phyloP scores from a whole-genome alignment of 495 filamentous ascomycete genomes.

The Daldinia vernicosa region DNA sequence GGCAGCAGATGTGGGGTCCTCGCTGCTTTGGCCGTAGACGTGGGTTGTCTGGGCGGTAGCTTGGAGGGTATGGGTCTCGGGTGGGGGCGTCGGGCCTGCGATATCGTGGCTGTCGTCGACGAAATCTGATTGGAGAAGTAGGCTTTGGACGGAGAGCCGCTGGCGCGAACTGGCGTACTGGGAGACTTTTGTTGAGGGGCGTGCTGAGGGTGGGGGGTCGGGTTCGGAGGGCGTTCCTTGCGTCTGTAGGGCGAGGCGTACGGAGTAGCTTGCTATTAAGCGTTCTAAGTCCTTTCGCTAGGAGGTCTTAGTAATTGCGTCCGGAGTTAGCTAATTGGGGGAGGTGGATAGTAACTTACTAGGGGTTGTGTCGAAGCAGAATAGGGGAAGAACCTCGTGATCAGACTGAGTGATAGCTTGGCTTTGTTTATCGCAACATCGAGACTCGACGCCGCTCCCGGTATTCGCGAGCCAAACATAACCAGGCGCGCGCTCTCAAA shows the following conservation, averaged over 20 bases:
- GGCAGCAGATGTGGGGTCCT: neutral
- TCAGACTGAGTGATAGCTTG: constrained; percentile 33
- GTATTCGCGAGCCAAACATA: constrained; percentile 42
- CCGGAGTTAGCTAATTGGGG: neutral
- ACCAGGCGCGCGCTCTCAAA: constrained; percentile 44
- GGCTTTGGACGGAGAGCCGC: constrained; percentile 42
- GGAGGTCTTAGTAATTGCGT: neutral
- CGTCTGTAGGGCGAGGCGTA: constrained; percentile 33
- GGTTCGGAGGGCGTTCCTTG: constrained; percentile 37
- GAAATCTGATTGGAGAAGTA: constrained; percentile 44
- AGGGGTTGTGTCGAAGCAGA: constrained; percentile 40
- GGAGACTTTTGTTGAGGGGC: constrained; percentile 36
- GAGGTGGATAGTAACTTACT: constrained; percentile 10
- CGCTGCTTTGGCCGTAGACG: neutral
- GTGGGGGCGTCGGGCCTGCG: constrained; percentile 17
- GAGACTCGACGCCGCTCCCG: constrained; percentile 28
- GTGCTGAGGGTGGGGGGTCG: constrained; percentile 22
- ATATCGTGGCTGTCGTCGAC: constrained; percentile 45
- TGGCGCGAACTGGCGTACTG: constrained; percentile 43
- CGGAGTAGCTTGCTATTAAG: constrained; percentile 40
- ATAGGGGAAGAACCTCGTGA: constrained; percentile 40
- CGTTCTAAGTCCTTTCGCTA: constrained; percentile 39
- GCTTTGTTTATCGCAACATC: constrained; percentile 39
- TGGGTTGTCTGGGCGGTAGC: neutral
- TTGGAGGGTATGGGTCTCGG: neutral